Percentiles rank a stretch among this genome's conserved stretches.
Evolutionary conservation across 805 yeast species (phyloP).

Genomic region (Candida easanensis): DNA sequence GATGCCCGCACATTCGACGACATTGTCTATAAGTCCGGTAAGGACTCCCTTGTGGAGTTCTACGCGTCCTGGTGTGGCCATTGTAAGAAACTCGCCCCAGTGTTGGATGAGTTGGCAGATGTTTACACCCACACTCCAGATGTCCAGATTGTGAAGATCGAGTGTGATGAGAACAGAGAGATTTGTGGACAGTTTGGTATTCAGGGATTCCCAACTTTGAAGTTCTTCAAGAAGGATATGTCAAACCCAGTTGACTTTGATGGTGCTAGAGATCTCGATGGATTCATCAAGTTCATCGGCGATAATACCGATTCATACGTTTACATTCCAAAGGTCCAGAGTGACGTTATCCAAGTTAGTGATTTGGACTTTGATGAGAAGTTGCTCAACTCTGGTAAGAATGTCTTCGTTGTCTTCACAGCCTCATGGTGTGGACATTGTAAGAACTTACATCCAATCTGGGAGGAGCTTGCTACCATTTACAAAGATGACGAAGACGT

Average conservation of each 20-base stretch:
- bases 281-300: conserved; percentile 63
- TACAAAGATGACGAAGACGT: conserved; percentile 38
- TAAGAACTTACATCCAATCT: conserved; percentile 43
- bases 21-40: conserved; percentile 55
- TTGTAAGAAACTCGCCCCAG: conserved; percentile 87
- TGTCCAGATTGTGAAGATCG: conserved; percentile 80
- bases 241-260: conserved; percentile 60
- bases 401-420: conserved; percentile 36
- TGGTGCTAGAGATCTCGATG: conserved; percentile 69
- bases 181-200: conserved; percentile 63
- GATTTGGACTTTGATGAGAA: conserved; percentile 34
- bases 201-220: conserved; percentile 88
- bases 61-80: conserved; percentile 98
- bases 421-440: conserved; percentile 59
- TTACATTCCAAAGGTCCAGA: conserved; percentile 25
- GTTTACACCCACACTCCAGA: conserved; percentile 50
- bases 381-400: conserved; percentile 25
- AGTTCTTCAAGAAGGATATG: conserved; percentile 60
- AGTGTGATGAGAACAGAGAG: conserved; percentile 87
- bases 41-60: conserved; percentile 79
- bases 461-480: conserved; percentile 45
- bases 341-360: conserved; percentile 26
- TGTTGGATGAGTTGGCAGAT: conserved; percentile 79
- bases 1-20: conserved; percentile 44
- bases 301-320: conserved; percentile 33